Conservation (phyloP, 805 yeast genomes). For the Kregervanrija delftensis region DNA sequence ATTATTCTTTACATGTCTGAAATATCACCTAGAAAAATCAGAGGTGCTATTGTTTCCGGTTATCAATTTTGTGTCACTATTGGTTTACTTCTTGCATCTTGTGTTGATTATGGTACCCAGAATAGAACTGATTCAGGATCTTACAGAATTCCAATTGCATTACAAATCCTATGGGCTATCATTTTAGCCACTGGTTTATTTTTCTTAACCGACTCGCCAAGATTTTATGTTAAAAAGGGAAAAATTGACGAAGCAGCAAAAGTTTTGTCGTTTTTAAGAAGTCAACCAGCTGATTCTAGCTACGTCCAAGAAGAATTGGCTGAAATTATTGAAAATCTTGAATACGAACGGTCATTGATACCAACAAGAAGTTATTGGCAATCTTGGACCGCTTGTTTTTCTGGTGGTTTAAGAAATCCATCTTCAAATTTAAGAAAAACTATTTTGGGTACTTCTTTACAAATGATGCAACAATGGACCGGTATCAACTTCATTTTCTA, state of each 20-base stretch:
- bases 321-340: constrained; percentile 44
- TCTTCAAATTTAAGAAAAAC: constrained; percentile 35
- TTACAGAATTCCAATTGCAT: constrained; percentile 68
- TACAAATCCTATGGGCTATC: constrained; percentile 63
- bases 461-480: constrained; percentile 61
- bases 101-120: constrained; percentile 62
- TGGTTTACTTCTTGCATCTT: constrained; percentile 63
- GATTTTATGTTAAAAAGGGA: constrained; percentile 56
- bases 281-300: constrained; percentile 38
- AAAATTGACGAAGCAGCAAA: constrained; percentile 47
- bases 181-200: constrained; percentile 52
- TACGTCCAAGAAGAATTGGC: constrained; percentile 41
- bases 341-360: constrained; percentile 32
- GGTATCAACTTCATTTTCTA: constrained; percentile 73
- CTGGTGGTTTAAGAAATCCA: constrained; percentile 29
- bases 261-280: constrained; percentile 47
- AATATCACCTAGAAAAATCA: constrained; percentile 66
- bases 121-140: constrained; percentile 44
- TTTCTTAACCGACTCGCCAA: constrained; percentile 69
- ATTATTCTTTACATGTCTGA: constrained; percentile 76
- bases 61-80: constrained; percentile 61
- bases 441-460: constrained; percentile 34
- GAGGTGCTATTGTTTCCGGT: constrained; percentile 70
- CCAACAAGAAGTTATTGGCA: constrained; percentile 29
- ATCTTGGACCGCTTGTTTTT: constrained; percentile 38